Evolutionary conservation across 2,329 filamentous ascomycete species (phyloP), one percentile per base, ranked within the genome.

Genomic region (Bipolaris oryzae): DNA sequence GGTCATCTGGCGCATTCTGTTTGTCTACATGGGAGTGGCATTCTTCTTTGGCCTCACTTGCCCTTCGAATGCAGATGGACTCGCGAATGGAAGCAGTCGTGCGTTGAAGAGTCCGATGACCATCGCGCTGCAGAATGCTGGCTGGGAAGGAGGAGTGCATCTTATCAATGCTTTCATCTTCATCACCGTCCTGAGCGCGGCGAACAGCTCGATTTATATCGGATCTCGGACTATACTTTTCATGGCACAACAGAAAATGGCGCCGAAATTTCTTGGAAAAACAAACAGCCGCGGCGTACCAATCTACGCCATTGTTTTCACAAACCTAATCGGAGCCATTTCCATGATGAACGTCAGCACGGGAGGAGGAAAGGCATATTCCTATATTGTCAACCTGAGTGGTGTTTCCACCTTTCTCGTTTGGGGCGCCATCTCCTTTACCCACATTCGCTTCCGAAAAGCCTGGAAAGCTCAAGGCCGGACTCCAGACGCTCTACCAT

Each of bases 131-230:
- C 85, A 89, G 60, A 90, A 85, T 57, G 90, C 89, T 1, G 89
- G 89, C 1, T 92, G 88, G 84, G 75, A 88, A 52, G 85, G 84
- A 23, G 90, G 88, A 52, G 88, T 89, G 1, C 86, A 93, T 69
- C 82, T 93, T 1, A 89, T 93, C 78, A 93, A 93, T 63, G 88
- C 87, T 2, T 71, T 73, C 55, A 74, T 74, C 42, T 67, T 92
- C 42, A 78, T 91, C 16, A 91, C 89, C 4, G 90, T 89, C 51
- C 77, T 92, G 16, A 70, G 66, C 3, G 70, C 71, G 1, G 71
- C 68, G 64, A 93, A 93, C 76, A 87, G 85, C 50, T 89, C 87
- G 7, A 89, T 93, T 59, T 93, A 92, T 73, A 90, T 93, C 63
- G 87, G 86, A 42, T 90, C 88, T 3, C 85, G 90, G 20, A 92